Evolutionary conservation across 2,329 filamentous ascomycete species (phyloP).

Genomic region (Tolypocladium ovalisporum): DNA sequence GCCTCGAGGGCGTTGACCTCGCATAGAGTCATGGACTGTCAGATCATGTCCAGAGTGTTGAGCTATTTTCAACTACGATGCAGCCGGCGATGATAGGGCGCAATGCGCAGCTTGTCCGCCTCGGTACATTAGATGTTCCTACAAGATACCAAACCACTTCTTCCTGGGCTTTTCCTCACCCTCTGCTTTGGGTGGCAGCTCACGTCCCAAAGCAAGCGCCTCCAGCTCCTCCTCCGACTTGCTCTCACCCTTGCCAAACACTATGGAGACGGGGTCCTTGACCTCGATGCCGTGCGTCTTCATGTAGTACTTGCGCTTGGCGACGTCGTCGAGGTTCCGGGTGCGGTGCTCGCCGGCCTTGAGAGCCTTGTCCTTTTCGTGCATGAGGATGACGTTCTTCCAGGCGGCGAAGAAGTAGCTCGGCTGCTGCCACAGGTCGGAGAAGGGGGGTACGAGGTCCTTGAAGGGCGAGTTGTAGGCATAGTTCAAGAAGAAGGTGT

Average conservation of each 20-base stretch:
- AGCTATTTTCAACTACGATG: neutral
- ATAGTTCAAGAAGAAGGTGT: slow-evolving; percentile 72
- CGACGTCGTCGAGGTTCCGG: slow-evolving; percentile 70
- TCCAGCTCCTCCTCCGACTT: slow-evolving; percentile 25
- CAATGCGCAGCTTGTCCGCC: neutral
- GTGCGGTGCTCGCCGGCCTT: slow-evolving; percentile 62
- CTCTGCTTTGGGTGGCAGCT: slow-evolving; percentile 16
- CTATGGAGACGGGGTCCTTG: slow-evolving; percentile 40
- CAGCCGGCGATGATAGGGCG: neutral
- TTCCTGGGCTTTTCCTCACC: slow-evolving; percentile 36
- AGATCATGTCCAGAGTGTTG: neutral
- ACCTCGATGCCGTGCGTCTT: slow-evolving; percentile 73
- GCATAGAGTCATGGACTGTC: slow-evolving; percentile 24
- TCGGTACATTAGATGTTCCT: slow-evolving; percentile 8
- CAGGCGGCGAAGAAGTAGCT: slow-evolving; percentile 54
- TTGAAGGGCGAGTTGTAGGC: slow-evolving; percentile 66
- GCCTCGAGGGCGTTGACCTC: slow-evolving; percentile 65
- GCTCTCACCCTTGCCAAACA: slow-evolving; percentile 26
- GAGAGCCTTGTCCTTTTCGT: slow-evolving; percentile 59
- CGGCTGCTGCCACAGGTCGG: slow-evolving; percentile 59
- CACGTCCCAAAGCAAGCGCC: slow-evolving; percentile 22
- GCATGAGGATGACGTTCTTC: slow-evolving; percentile 63
- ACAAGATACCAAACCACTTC: slow-evolving; percentile 83
- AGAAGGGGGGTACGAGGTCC: slow-evolving; percentile 64
- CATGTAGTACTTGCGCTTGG: slow-evolving; percentile 77